Base-by-base conservation (phyloP, 805 yeast species). In the Clavispora carvajalis region DNA sequence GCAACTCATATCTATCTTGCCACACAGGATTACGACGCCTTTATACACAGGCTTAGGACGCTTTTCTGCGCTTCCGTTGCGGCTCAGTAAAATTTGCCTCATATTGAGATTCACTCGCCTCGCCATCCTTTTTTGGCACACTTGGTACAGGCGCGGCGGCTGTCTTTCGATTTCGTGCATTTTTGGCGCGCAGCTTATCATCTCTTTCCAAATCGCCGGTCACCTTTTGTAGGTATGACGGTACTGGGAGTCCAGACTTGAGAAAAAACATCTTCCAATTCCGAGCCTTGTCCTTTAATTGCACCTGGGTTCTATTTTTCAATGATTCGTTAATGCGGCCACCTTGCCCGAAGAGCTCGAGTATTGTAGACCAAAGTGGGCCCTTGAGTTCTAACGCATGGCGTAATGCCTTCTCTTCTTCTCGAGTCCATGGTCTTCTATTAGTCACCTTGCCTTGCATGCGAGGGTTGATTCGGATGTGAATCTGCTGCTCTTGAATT, bases 231-330 rank as follows among this genome's bases (percentile, higher is more conserved):
- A 93, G 65, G 54, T 87, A 90, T 2, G 74, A 80, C 0, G 99
- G 99, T 3, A 91, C 77, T 8, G 85, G 83, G 26, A 80, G 61
- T 1, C 85, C 85, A 38, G 80, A 75, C 54, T 88, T 85, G 43
- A 89, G 65, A 58, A 83, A 88, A 49, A 82, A 81, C 77, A 90
- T 76, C 59, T 93, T 93, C 88, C 96, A 85, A 58, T 93, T 93
- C 49, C 99, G 75, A 0, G 98, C 98, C 59, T 93, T 93, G 59
- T 93, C 99, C 60, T 93, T 93, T 43, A 93, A 71, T 58, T 93
- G 99, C 13, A 91, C 87, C 54, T 89, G 95, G 4, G 85, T 82
- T 57, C 99, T 72, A 58, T 88, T 85, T 61, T 88, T 91, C 51
- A 93, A 71, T 1, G 81, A 77, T 58, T 93, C 98, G 30, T 82